Evolutionary conservation across 2,329 filamentous ascomycete species (phyloP), one percentile per base, ranked within the genome.

Genomic region (Mariannaea sp.): DNA sequence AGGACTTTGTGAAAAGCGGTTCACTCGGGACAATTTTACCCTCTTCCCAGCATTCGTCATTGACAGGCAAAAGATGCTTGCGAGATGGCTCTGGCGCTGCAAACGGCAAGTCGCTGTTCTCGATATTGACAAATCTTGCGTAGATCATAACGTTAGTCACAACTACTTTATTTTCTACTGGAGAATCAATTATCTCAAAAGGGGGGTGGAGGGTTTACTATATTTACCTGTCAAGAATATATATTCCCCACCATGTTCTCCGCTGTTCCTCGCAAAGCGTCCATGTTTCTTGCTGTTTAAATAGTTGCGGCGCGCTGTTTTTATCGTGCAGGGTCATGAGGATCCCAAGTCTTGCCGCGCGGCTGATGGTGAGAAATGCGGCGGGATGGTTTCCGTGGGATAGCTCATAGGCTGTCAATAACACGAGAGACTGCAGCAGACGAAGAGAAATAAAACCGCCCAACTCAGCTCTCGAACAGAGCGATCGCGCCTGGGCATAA

Each of bases 201-300:
- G n/a, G n/a, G n/a, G n/a, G n/a, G n/a, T n/a, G n/a, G n/a, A n/a
- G n/a, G n/a, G n/a, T n/a, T n/a, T n/a, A n/a, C n/a, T n/a, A n/a
- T 5, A 35, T 14, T 30, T 3, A 60, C 57, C 59, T 56, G 20
- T 65, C 62, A 4, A 65, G 49, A 1, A 63, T 24, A 14, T 59
- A 57, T 7, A 65, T 52, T 2, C 60, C 53, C 60, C 62, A 62
- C 57, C 56, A 62, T 3, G 57, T 59, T 32, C 59, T 45, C 3
- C 57, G 42, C 10, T 60, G 55, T 32, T 63, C 62, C 44, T 63
- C 60, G 4, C 53, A 42, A 6, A 58, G 47, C 1, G 49, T 56
- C 59, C 55, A 63, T 2, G 54, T 63, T 2, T 58, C 49, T 6
- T 57, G 24, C 2, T 41, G n/a, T 10, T 45, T 50, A 22, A 65